Evolutionary conservation across 495 filamentous ascomycete genomes (phyloP).

Genomic region (Aspergillus bertholletiae): DNA sequence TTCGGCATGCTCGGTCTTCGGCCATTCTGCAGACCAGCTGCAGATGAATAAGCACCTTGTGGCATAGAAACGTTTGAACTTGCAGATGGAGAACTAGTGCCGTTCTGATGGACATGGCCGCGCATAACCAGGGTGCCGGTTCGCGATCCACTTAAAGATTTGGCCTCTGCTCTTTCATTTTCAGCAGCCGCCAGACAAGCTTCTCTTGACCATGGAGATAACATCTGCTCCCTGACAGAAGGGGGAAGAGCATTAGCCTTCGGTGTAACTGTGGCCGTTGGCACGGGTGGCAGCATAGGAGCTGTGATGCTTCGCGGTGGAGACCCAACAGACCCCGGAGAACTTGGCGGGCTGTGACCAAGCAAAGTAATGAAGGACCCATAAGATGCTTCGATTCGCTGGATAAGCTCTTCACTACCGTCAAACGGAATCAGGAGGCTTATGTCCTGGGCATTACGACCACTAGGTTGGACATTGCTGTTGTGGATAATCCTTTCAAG

Average conservation of each 20-base stretch:
- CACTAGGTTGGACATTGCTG: slow-evolving; percentile 15
- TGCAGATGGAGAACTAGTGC: slow-evolving; percentile 28
- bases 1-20: slow-evolving; percentile 43
- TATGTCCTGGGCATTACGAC: slow-evolving; percentile 5
- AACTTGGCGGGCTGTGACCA: slow-evolving; percentile 64
- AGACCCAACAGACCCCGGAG: slow-evolving; percentile 55
- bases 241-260: slow-evolving; percentile 38
- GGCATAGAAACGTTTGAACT: slow-evolving; percentile 20
- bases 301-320: slow-evolving; percentile 63
- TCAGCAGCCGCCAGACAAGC: slow-evolving; percentile 62
- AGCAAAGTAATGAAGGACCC: slow-evolving; percentile 52
- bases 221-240: slow-evolving; percentile 62
- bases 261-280: slow-evolving; percentile 21
- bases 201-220: slow-evolving; percentile 76
- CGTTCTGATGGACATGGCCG: slow-evolving; percentile 56
- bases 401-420: slow-evolving; percentile 55
- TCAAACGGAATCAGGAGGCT: slow-evolving; percentile 32
- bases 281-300: slow-evolving; percentile 49
- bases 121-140: slow-evolving; percentile 57
- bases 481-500: slow-evolving; percentile 43
- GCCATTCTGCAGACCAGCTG: slow-evolving; percentile 25
- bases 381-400: slow-evolving; percentile 68
- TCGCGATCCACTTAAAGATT: slow-evolving; percentile 70
- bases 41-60: slow-evolving; percentile 17
- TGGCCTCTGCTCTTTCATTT: slow-evolving; percentile 59